Percentiles rank a stretch among this genome's conserved stretches.
These are phyloP conservation scores for Fraxinus pennsylvanica DNA, from an alignment of 257 asterid species.

Conservation along the genomic window DNA sequence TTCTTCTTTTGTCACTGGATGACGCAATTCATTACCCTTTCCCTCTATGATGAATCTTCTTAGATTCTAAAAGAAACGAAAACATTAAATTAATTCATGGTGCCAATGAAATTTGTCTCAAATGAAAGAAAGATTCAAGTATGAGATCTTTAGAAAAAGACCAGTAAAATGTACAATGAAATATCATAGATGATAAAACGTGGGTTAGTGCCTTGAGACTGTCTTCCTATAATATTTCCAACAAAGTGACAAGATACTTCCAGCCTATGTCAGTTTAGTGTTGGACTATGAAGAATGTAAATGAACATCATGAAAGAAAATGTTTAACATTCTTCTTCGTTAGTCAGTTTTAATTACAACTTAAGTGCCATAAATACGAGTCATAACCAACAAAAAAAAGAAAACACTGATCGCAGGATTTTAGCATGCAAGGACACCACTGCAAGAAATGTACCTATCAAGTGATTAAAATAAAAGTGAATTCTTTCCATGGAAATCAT, in stretches of 20 bases:
- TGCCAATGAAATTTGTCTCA: neutral
- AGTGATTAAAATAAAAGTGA: neutral
- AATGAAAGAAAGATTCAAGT: constrained; percentile 10
- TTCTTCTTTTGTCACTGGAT: constrained; percentile 83
- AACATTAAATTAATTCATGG: constrained; percentile 12
- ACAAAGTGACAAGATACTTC: constrained; percentile 18
- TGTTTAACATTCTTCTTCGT: constrained; percentile 8
- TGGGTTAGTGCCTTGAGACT: neutral
- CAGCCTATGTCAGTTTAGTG: constrained; percentile 2
- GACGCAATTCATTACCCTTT: constrained; percentile 59
- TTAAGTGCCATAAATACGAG: neutral
- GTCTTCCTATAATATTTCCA: neutral
- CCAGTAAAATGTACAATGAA: constrained; percentile 13
- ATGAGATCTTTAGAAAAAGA: neutral
- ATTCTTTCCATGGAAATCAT: neutral
- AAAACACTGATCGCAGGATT: constrained; percentile 1
- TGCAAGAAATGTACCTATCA: neutral
- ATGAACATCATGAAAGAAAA: neutral
- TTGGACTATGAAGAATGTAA: constrained; percentile 6
- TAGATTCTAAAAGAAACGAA: constrained; percentile 49
- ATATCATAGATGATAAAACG: neutral
- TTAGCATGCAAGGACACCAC: neutral
- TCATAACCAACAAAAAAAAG: neutral
- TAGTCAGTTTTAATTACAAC: neutral
- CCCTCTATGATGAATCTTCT: constrained; percentile 66